Conservation (phyloP, 495 filamentous ascomycete genomes). For the Neurospora sp. region DNA sequence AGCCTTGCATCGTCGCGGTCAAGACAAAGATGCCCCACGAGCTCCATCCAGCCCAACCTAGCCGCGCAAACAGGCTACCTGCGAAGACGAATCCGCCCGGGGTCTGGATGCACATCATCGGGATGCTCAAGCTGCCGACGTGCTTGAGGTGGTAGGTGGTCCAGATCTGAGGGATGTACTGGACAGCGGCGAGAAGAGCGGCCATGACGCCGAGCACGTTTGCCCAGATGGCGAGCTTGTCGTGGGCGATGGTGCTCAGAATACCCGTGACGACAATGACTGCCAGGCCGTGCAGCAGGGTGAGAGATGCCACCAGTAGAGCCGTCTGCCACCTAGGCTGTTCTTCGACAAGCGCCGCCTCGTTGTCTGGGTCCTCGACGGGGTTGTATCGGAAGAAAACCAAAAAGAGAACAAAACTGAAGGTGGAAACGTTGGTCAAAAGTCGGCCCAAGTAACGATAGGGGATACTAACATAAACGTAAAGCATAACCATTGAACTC, state of each 20-base stretch:
- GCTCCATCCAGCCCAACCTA: conserved; percentile 84
- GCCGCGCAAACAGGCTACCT: conserved; percentile 65
- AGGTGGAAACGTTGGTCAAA: not conserved
- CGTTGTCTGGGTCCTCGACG: conserved; percentile 33
- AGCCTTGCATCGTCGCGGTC: conserved; percentile 77
- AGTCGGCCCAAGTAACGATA: not conserved
- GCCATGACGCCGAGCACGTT: conserved; percentile 71
- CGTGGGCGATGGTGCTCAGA: conserved; percentile 46
- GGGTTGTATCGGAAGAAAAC: conserved; percentile 67
- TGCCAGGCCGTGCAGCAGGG: conserved; percentile 58
- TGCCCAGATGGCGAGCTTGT: conserved; percentile 61
- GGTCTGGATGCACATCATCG: conserved; percentile 98
- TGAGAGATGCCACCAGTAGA: conserved; percentile 55
- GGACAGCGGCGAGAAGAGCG: conserved; percentile 69
- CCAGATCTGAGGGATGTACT: conserved; percentile 92
- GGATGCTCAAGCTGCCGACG: conserved; percentile 82
- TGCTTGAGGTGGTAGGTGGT: conserved; percentile 77
- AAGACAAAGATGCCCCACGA: conserved; percentile 84
- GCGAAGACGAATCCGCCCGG: conserved; percentile 87
- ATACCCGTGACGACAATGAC: conserved; percentile 56
- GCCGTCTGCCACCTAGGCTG: conserved; percentile 66
- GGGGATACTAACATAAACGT: conserved; percentile 64
- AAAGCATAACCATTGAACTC: conserved; percentile 85
- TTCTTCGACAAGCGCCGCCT: conserved; percentile 20
- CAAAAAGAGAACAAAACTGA: conserved; percentile 73